phyloP scores from a whole-genome alignment of 2,329 filamentous ascomycete species.

The Trichoderma guizhouense region DNA sequence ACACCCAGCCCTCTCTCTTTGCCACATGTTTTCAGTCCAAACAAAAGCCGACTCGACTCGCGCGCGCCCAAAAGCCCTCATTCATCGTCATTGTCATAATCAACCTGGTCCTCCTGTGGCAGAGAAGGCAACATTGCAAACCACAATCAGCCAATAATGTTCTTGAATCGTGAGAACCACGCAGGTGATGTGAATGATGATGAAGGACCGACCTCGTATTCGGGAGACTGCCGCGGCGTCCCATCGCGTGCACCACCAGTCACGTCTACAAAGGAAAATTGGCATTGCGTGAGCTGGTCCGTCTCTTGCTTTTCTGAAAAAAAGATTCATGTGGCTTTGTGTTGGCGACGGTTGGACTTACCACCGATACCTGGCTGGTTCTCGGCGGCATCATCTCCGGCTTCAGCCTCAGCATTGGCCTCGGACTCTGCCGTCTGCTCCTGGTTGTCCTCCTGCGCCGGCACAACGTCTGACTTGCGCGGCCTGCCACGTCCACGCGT shows the following conservation, averaged over 20 bases:
- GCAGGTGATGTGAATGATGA: slow-evolving; percentile 18
- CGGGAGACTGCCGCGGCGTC: slow-evolving; percentile 17
- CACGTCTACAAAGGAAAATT: slow-evolving; percentile 9
- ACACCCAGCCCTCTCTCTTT: background rate
- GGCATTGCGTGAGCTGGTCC: slow-evolving; percentile 9
- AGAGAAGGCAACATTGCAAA: slow-evolving; percentile 1
- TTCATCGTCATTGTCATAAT: slow-evolving; percentile 21
- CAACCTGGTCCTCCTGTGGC: slow-evolving; percentile 23
- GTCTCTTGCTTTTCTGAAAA: background rate
- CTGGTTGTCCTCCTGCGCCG: slow-evolving; percentile 24
- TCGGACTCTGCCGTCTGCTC: slow-evolving; percentile 20
- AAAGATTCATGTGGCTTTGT: background rate
- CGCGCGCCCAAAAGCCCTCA: background rate
- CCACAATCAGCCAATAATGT: slow-evolving; percentile 29
- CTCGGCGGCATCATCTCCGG: slow-evolving; percentile 10
- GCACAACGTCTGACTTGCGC: slow-evolving; percentile 26
- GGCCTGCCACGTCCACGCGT: slow-evolving; percentile 30
- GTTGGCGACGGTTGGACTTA: slow-evolving; percentile 15
- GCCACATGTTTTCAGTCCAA: background rate
- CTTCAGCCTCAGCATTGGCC: slow-evolving; percentile 22
- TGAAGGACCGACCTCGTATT: slow-evolving; percentile 29
- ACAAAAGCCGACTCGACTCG: background rate
- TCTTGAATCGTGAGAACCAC: slow-evolving; percentile 24
- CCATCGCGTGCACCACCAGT: slow-evolving; percentile 4
- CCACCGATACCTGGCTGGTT: slow-evolving; percentile 8